These are phyloP conservation scores for Ulvella scutata DNA, from an alignment of 139 green algal genomes.

Conservation along the genomic window DNA sequence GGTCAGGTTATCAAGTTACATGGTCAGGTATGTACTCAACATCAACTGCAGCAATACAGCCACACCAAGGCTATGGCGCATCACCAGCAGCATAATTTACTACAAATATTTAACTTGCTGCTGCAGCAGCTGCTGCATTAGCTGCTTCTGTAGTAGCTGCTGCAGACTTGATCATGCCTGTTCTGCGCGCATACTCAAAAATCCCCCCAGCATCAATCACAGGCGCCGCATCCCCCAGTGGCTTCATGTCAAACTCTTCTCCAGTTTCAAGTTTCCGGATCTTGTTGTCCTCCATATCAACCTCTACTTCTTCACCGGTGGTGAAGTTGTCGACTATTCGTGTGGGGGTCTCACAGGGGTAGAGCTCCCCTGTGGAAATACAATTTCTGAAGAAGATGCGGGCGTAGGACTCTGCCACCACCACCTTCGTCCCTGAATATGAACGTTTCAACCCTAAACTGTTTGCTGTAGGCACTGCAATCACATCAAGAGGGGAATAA, in stretches of 20 bases:
- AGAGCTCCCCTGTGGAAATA: constrained; percentile 85
- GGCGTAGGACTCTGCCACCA: constrained; percentile 82
- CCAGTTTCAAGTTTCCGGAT: constrained; percentile 57
- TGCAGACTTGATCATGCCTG: constrained; percentile 80
- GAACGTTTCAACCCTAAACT: too few relatives aligned
- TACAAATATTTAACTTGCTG: too few relatives aligned
- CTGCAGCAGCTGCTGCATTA: neutral
- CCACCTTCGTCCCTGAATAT: constrained; percentile 38
- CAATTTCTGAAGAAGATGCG: constrained; percentile 96
- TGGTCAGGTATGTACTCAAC: too few relatives aligned
- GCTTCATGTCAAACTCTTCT: neutral
- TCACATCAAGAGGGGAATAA: neutral
- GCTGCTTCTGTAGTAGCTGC: neutral
- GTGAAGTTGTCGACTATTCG: constrained; percentile 66
- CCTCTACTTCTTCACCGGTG: constrained; percentile 69
- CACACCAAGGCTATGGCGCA: too few relatives aligned
- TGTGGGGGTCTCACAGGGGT: constrained; percentile 64
- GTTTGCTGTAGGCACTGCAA: too few relatives aligned
- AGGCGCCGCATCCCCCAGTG: constrained; percentile 50
- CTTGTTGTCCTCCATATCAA: constrained; percentile 77
- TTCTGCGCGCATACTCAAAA: constrained; percentile 73
- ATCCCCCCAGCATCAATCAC: constrained; percentile 90
- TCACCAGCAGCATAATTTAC: too few relatives aligned
- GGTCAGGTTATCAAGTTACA: too few relatives aligned
- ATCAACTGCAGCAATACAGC: too few relatives aligned